phyloP scores from a whole-genome alignment of 2,329 filamentous ascomycete genomes.

The Trichoderma sp. region DNA sequence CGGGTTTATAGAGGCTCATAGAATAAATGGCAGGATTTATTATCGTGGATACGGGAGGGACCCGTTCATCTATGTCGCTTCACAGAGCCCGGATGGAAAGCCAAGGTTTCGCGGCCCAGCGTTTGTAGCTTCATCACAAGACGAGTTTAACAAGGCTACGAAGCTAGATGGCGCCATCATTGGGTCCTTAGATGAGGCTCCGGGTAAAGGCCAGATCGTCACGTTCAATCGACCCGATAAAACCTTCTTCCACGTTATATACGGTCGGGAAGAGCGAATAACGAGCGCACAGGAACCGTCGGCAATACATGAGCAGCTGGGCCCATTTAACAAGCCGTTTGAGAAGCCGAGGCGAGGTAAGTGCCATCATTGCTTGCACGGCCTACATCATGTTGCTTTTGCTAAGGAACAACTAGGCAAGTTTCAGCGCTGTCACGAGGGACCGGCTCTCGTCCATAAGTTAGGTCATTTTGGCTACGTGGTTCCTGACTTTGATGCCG shows the following conservation, averaged over 20 bases:
- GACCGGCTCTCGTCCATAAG: constrained; percentile 31
- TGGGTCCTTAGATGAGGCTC: constrained; percentile 3
- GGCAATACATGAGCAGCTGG: not conserved
- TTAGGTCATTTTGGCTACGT: constrained; percentile 40
- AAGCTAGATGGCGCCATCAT: not conserved
- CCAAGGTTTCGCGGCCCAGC: not conserved
- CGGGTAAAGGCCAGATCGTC: constrained; percentile 39
- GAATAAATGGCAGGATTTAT: constrained; percentile 37
- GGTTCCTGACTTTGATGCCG: constrained; percentile 30
- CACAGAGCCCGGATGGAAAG: constrained; percentile 22
- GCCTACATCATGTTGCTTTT: not conserved
- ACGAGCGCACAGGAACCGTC: not conserved
- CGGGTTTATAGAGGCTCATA: constrained; percentile 27
- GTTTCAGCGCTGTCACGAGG: not conserved
- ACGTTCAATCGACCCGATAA: constrained; percentile 36
- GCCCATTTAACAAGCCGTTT: not conserved
- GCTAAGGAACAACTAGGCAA: not conserved
- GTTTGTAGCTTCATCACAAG: not conserved
- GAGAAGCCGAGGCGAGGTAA: not conserved
- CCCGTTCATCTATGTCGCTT: constrained; percentile 45
- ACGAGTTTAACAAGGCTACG: constrained; percentile 17
- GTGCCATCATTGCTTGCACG: not conserved
- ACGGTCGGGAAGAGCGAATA: constrained; percentile 21
- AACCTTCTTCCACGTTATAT: constrained; percentile 28
- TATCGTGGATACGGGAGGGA: constrained; percentile 51